Evolutionary conservation across 163 green algal species (phyloP), one percentile per base, ranked within the genome.

Genomic region (Chlamydomonas reinhardtii): DNA sequence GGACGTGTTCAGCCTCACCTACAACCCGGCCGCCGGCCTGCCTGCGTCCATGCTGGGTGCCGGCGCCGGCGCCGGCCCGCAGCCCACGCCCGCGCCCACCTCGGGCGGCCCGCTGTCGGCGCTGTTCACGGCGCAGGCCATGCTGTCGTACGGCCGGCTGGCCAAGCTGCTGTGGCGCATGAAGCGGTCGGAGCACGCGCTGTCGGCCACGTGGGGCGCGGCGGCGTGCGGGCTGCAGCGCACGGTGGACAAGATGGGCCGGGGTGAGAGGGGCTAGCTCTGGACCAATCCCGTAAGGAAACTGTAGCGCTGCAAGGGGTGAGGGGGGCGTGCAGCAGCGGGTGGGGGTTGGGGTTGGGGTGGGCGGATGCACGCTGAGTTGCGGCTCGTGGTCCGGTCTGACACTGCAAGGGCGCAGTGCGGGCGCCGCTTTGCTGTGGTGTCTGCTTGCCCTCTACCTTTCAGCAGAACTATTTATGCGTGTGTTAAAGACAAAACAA

Each of bases 1-100:
- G 96, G 94, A 98, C 76, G 94, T 98, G 32, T 98, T 99, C 80
- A 91, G 85, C 8, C 86, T 99, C 61, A 82, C 94, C 62, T 99
- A 99, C 89, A 83, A 92, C 34, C 54, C 97, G 62, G 81, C 85
- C 14, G 83, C 89, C 24, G 95, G 95, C 2, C 83, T 98, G 69
- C 90, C 90, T 62, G 95, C 94, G n/a, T 89, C 59, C 24, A 29
- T 29, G 25, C 59, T 29, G 59, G 59, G 59, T 16, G 71, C 20
- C 39, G 48, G 24, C 66, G 43, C 14, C 39, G 65, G 11, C n/a
- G 39, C 39, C 62, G 74, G 74, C 31, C 31, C 48, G 43, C 43
- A 20, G 31, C 48, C 65, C 24, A 20, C 16, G 31, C 77, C 66
- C 43, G 69, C 0, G 66, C 43, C 48, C 39, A 48, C 77, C 65